Base-by-base conservation (phyloP, 441 rosid species). In the Populus hybrid region DNA sequence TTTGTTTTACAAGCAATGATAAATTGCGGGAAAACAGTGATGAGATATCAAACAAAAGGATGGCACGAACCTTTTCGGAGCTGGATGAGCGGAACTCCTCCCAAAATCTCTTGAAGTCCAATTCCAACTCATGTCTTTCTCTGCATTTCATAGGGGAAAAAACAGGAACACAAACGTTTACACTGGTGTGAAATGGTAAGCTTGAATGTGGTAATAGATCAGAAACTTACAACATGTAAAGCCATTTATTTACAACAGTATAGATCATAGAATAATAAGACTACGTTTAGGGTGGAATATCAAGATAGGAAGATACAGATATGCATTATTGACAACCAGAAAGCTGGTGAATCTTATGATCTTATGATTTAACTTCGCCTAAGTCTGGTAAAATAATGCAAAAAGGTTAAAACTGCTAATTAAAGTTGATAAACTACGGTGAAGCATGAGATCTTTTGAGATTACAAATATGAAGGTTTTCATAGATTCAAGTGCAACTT, bases 41-140 rank as follows among this genome's bases (percentile, higher is more conserved):
- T 61, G 64, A 32, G 57, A 73, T 30, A 8, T 34, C 67, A 72
- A 36, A 46, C 23, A 28, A 46, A 46, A 46, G 18, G 57, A 46
- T 46, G 20, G 20, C 57, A 46, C 1, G 73, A 80, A 95, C 99
- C 97, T 91, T 95, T 86, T 97, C 99, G 18, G 94, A 95, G 89
- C 91, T 90, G 81, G 97, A 97, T 84, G 99, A 93, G 79, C 99
- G 98, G 85, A 97, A 97, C 87, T 97, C 97, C 86, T 97, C 99
- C 99, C 99, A 95, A 75, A 88, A 90, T 86, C 98, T 97, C 86
- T 95, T 97, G 84, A 97, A 93, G 88, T 97, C 99, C 97, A 93
- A 84, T 84, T 97, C 99, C 97, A 93, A 80, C 82, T 93, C 99
- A 89, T 91, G 89, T 79, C 89, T 89, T 78, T 87, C 95, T 84